A percentile compares a stretch with the other conserved stretches of the same genome.
Conservation (phyloP, 805 yeast species). For the Myxozyma geophila region DNA sequence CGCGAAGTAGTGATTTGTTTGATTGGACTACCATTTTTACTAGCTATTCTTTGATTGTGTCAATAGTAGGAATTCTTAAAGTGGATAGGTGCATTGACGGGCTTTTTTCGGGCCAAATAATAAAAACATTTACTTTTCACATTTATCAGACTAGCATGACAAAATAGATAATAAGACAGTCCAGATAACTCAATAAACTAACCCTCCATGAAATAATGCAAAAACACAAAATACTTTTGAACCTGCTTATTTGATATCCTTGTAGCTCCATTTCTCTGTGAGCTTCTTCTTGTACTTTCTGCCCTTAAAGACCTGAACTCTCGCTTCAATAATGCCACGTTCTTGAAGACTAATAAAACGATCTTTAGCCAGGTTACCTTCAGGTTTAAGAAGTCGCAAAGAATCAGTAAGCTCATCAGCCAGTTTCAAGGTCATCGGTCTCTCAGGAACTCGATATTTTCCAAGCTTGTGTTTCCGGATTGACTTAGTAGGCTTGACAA, state of each 20-base stretch:
- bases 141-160: too few species aligned
- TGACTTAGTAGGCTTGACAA: conserved; percentile 40
- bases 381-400: conserved; percentile 81
- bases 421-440: conserved; percentile 72
- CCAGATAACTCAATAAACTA: too few species aligned
- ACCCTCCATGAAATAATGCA: background rate
- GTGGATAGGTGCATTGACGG: too few species aligned
- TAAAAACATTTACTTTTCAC: too few species aligned
- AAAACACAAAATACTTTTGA: background rate
- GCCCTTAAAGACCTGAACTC: conserved; percentile 69
- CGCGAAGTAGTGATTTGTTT: background rate
- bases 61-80: too few species aligned
- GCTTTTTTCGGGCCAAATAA: too few species aligned
- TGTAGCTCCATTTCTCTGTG: conserved; percentile 92
- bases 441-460: conserved; percentile 47
- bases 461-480: conserved; percentile 39
- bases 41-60: too few species aligned
- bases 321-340: conserved; percentile 82
- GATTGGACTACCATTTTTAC: background rate
- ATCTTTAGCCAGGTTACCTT: conserved; percentile 84
- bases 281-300: conserved; percentile 72
- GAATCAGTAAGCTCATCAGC: conserved; percentile 88
- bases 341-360: conserved; percentile 81
- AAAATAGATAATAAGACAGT: too few species aligned
- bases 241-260: conserved; percentile 59